phyloP scores from a whole-genome alignment of 2,329 filamentous ascomycete genomes.

The Coniochaeta hoffmannii region DNA sequence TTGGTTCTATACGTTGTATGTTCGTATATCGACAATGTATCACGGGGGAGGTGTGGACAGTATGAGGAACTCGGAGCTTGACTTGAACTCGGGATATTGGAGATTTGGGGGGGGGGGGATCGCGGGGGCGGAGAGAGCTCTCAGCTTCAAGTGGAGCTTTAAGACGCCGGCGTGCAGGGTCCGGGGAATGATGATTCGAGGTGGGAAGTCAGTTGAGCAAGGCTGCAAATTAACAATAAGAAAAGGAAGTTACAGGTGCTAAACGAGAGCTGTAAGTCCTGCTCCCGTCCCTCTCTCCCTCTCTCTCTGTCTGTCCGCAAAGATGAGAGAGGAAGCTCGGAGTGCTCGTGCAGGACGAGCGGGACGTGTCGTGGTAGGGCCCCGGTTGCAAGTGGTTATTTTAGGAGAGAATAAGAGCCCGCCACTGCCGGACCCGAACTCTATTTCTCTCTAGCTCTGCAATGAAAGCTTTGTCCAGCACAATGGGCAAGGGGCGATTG shows the following conservation, averaged over 20 bases:
- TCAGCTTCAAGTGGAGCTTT: neutral
- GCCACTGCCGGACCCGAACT: neutral
- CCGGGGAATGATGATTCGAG: neutral
- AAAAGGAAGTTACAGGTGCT: neutral
- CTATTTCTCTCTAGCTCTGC: neutral
- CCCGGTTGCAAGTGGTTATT: neutral
- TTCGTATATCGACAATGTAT: neutral
- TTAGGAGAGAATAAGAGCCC: constrained; percentile 1
- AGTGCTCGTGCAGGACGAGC: neutral
- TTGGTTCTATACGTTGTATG: neutral
- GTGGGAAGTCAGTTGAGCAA: neutral
- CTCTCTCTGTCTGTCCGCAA: neutral
- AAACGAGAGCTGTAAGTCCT: neutral
- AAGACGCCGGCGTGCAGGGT: neutral
- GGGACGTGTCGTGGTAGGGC: neutral
- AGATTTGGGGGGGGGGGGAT: neutral
- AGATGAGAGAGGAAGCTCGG: neutral
- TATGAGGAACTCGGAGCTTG: neutral
- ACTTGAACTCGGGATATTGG: neutral
- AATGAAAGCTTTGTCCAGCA: neutral
- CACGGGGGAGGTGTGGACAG: neutral
- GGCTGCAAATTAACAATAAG: neutral
- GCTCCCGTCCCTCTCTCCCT: neutral
- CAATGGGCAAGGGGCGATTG: neutral
- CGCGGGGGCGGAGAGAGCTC: neutral